Evolutionary conservation across 1,284 basidiomycete species (phyloP), one percentile per base, ranked within the genome.

Genomic region (Melampsora larici-populina): DNA sequence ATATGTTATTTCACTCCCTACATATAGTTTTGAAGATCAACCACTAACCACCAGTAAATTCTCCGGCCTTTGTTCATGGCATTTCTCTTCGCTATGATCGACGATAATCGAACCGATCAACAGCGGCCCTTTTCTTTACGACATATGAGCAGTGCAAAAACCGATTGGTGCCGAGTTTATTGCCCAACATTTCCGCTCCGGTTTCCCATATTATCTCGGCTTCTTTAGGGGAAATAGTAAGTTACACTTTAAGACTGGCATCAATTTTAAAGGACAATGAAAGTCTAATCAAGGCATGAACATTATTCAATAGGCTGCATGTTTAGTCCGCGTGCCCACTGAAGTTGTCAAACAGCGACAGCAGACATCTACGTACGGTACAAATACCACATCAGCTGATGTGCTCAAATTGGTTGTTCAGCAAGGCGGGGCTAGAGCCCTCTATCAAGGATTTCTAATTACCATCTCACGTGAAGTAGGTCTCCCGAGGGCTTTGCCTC

Each of bases 61-160:
- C 43, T 48, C 21, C 48, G 7, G 70, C 5, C 65, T 40, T 43
- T 43, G 6, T 15, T 49, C 8, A n/a, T 67, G 64, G 11, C 48
- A 7, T 46, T 46, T 70, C 6, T 7, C 64, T 24, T 71, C 68
- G 24, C 29, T 21, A 40, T 17, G n/a, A 29, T 70, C 1, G 43
- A 72, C 70, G 18, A 31, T 58, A 9, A 21, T 29, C 63, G 29
- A 24, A 46, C 21, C 31, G 36, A 51, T 26, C 26, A 62, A 31
- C 24, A 96, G 96, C 96, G 78, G 93, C 95, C 0, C 89, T 90
- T 0, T 99, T 99, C 86, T 99, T 99, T 84, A 91, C 92, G 29
- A 93, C 90, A 0, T 99, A 99, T 83, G 95, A 98, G 82, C 88
- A 89, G 17, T 87, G 96, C 81, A 99, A 99, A 85, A 67, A 86